phyloP scores from a whole-genome alignment of 176 grass and related monocot genomes.

The Carex scoparia region DNA sequence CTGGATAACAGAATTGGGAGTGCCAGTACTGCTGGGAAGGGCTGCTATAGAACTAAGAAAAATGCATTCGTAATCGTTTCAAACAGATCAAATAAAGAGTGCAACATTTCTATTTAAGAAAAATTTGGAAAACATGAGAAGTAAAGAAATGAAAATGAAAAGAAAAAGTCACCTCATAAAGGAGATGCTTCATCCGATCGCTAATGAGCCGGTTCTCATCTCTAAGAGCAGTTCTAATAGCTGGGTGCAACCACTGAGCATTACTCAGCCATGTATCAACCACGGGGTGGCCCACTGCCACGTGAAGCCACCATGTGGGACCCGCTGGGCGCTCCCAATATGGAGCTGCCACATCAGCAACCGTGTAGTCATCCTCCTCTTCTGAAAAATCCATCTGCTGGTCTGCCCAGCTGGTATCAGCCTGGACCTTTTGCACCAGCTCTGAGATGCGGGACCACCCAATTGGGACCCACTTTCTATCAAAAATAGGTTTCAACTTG shows the following conservation, averaged over 20 bases:
- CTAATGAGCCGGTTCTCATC: conserved; percentile 90
- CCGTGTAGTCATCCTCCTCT: conserved; percentile 78
- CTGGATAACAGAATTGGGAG: neutral
- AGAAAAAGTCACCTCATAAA: conserved; percentile 71
- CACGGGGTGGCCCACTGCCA: conserved; percentile 51
- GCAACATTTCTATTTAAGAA: neutral
- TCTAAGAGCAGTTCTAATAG: conserved; percentile 81
- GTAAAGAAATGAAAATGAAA: conserved; percentile 19
- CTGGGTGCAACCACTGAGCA: conserved; percentile 90
- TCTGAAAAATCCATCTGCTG: conserved; percentile 47
- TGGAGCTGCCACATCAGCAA: conserved; percentile 84
- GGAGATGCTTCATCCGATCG: conserved; percentile 87
- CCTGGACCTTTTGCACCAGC: conserved; percentile 68
- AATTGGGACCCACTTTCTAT: conserved; percentile 79
- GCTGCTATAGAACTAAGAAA: neutral
- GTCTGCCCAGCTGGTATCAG: conserved; percentile 68
- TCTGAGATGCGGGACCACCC: conserved; percentile 83
- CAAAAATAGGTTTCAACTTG: conserved; percentile 29
- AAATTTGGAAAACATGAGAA: neutral
- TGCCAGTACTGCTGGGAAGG: neutral
- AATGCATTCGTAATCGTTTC: neutral
- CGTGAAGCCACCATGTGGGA: conserved; percentile 97
- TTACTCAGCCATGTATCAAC: conserved; percentile 66
- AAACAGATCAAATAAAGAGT: neutral
- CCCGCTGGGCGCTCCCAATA: conserved; percentile 82